Conservation (phyloP, 2,329 filamentous ascomycete species). For the Verticillium alfalfae region DNA sequence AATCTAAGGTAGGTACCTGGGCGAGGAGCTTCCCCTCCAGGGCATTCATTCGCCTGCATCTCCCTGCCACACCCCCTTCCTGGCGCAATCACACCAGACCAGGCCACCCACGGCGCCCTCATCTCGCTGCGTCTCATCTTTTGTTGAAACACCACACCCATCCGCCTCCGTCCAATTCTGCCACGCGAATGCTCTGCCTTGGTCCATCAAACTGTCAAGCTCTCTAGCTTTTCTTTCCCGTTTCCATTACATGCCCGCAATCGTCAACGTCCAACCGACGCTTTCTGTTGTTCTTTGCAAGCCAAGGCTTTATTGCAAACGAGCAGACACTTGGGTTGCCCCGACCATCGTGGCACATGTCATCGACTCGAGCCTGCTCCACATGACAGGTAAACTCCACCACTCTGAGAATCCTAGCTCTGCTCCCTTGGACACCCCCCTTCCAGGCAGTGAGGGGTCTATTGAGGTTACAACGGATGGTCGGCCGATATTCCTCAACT, state of each 20-base stretch:
- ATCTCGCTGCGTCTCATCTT: background rate
- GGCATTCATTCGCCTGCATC: background rate
- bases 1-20: background rate
- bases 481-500: background rate
- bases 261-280: background rate
- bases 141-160: background rate
- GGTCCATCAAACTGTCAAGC: background rate
- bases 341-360: background rate
- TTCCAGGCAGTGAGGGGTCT: too few species aligned
- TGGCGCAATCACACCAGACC: background rate
- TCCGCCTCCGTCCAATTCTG: background rate
- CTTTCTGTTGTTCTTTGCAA: too few species aligned
- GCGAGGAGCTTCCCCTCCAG: background rate
- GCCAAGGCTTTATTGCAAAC: background rate
- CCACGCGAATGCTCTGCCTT: background rate
- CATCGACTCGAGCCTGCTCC: background rate
- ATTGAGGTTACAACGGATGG: background rate
- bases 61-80: background rate
- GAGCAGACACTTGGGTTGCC: background rate
- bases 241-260: background rate
- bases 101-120: background rate
- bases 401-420: background rate
- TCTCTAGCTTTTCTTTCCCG: background rate
- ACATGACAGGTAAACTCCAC: background rate
- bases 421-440: background rate